phyloP scores from a whole-genome alignment of 176 grass and related monocot genomes.

The Zea mays region Zm-B73-REFERENCE-NAM-5.0 NC_050100.1:161731501-161732000 shows the following conservation, averaged over 20 bases:
- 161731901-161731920: constrained; percentile 68
- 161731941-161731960: constrained; percentile 61
- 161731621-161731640: constrained; percentile 60
- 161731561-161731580: constrained; percentile 89
- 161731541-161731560: constrained; percentile 90
- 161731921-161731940: constrained; percentile 62
- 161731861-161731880: constrained; percentile 89
- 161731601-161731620: constrained; percentile 62
- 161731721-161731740: constrained; percentile 65
- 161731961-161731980: constrained; percentile 70
- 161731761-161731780: constrained; percentile 72
- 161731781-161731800: constrained; percentile 53
- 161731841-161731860: constrained; percentile 65
- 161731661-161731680: constrained; percentile 61
- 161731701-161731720: constrained; percentile 74
- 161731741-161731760: constrained; percentile 78
- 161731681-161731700: constrained; percentile 72
- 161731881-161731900: constrained; percentile 64
- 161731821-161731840: constrained; percentile 48
- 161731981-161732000: constrained; percentile 77
- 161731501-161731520: constrained; percentile 87
- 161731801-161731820: constrained; percentile 73
- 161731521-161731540: constrained; percentile 96
- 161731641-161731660: constrained; percentile 64
- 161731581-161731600: constrained; percentile 51